These are phyloP conservation scores for Penicillium bialowiezense DNA, from an alignment of 495 filamentous ascomycete genomes.

Conservation along the genomic window DNA sequence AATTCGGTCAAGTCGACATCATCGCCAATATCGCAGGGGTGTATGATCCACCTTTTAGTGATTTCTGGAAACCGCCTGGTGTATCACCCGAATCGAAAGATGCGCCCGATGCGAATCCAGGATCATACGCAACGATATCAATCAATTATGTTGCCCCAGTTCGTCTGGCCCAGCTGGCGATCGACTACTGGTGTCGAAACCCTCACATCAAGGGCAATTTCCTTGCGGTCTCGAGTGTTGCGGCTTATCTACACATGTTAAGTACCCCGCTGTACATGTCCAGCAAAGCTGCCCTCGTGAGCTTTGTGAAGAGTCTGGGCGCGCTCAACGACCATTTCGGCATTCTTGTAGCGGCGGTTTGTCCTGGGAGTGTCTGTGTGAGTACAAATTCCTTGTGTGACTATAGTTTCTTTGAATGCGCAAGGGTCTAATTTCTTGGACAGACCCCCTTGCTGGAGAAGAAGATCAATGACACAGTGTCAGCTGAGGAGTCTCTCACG, in stretches of 20 bases:
- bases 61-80: neutral
- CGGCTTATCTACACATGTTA: neutral
- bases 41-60: neutral
- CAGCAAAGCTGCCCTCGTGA: neutral
- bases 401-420: too few relatives aligned
- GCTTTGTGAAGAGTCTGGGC: neutral
- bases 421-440: too few relatives aligned
- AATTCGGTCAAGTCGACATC: neutral
- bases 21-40: neutral
- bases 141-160: neutral
- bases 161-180: neutral
- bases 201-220: neutral
- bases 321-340: neutral
- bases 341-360: neutral
- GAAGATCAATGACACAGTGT: neutral
- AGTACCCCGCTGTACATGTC: neutral
- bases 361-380: neutral
- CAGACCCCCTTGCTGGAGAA: neutral
- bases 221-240: neutral
- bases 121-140: neutral
- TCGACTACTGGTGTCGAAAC: slow-evolving; percentile 1
- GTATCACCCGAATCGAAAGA: neutral
- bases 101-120: neutral
- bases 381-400: neutral
- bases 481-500: neutral